Percentiles rank a stretch among this genome's conserved stretches.
These are phyloP conservation scores for Naganishia friedmannii DNA, from an alignment of 768 basidiomycete species.

Conservation along the genomic window DNA sequence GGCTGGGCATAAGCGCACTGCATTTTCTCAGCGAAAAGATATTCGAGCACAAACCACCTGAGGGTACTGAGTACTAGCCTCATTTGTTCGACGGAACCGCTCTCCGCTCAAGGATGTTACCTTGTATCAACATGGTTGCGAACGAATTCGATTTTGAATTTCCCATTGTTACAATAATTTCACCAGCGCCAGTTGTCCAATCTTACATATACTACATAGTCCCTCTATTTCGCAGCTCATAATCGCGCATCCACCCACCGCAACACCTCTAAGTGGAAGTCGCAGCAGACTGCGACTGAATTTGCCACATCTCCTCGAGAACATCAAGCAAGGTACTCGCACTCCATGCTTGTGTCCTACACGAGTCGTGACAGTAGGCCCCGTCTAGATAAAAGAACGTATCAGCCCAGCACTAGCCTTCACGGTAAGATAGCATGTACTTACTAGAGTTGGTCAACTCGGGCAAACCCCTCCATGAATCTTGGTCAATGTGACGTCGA, in stretches of 20 bases:
- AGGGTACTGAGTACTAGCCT: too few relatives aligned
- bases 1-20: too few relatives aligned
- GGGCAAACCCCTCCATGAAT: slow-evolving; percentile 90
- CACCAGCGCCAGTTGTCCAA: not conserved
- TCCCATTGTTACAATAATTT: not conserved
- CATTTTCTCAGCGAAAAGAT: too few relatives aligned
- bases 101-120: too few relatives aligned
- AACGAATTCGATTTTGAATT: too few relatives aligned
- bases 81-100: too few relatives aligned
- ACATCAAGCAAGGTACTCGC: slow-evolving; percentile 88
- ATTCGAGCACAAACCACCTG: too few relatives aligned
- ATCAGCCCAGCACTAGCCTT: not conserved
- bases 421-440: not conserved
- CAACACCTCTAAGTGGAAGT: not conserved
- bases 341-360: slow-evolving; percentile 94
- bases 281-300: slow-evolving; percentile 18
- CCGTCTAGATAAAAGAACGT: slow-evolving; percentile 54
- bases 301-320: slow-evolving; percentile 67
- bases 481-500: slow-evolving; percentile 69
- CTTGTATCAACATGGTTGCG: too few relatives aligned
- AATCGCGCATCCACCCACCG: not conserved
- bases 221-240: not conserved
- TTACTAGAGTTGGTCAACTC: slow-evolving; percentile 57
- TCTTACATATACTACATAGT: not conserved
- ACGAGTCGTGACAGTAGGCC: slow-evolving; percentile 77